A percentile compares a stretch with the other conserved stretches of the same genome.
Evolutionary conservation across 495 filamentous ascomycete genomes (phyloP).

Genomic region (Penicillium ochrochloron): DNA sequence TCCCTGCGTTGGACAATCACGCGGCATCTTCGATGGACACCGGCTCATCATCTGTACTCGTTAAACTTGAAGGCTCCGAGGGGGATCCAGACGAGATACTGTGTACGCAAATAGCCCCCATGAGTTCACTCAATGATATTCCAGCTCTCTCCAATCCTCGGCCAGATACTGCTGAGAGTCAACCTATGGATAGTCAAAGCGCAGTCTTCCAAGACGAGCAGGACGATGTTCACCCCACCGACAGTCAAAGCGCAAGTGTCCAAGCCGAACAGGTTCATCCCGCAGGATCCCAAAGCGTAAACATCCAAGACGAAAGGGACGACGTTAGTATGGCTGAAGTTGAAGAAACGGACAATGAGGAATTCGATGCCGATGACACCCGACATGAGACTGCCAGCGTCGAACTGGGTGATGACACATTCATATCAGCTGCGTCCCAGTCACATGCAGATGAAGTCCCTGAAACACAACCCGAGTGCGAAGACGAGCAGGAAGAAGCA

Average conservation of each 20-base stretch:
- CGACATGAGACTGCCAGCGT: slow-evolving; percentile 48
- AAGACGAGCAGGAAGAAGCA: slow-evolving; percentile 7
- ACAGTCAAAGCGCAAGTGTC: neutral
- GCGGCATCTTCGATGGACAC: slow-evolving; percentile 10
- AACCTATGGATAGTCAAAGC: neutral
- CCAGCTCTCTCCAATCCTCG: neutral
- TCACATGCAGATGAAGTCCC: slow-evolving; percentile 1
- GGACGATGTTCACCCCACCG: neutral
- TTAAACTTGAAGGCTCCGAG: slow-evolving; percentile 17
- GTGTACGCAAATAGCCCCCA: neutral
- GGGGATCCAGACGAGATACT: neutral
- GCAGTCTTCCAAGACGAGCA: neutral
- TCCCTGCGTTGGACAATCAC: slow-evolving; percentile 7
- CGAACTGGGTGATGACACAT: slow-evolving; percentile 44
- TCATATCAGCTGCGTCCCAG: slow-evolving; percentile 11
- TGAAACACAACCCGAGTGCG: slow-evolving; percentile 17
- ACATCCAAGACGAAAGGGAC: neutral
- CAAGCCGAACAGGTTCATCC: too few species aligned
- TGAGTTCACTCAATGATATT: neutral
- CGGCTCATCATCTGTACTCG: slow-evolving; percentile 8
- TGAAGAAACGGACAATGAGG: slow-evolving; percentile 24
- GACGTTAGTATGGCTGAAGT: slow-evolving; percentile 14
- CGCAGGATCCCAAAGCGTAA: neutral
- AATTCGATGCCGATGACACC: slow-evolving; percentile 29
- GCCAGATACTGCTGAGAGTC: neutral